Percentiles rank a stretch among this genome's conserved stretches.
phyloP scores from a whole-genome alignment of 2,329 filamentous ascomycete genomes.

The Cytospora piceicola region DNA sequence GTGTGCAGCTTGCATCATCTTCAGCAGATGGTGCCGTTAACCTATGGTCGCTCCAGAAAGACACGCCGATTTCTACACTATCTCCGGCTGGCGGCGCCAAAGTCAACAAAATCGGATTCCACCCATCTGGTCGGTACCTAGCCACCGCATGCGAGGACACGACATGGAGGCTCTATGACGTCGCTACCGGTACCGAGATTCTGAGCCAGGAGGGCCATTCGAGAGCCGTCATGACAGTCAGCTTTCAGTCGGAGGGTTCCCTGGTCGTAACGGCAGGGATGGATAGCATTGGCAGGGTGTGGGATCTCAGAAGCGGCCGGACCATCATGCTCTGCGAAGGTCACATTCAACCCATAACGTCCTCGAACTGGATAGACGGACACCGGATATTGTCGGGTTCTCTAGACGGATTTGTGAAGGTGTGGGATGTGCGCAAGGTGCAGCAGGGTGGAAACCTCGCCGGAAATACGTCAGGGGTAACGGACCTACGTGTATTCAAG shows the following conservation, averaged over 20 bases:
- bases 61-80: constrained; percentile 68
- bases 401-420: constrained; percentile 94
- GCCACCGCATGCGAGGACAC: constrained; percentile 95
- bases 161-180: constrained; percentile 95
- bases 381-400: constrained; percentile 92
- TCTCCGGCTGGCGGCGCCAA: constrained; percentile 53
- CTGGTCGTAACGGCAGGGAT: constrained; percentile 89
- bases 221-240: constrained; percentile 86
- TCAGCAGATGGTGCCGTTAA: constrained; percentile 87
- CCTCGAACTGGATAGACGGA: constrained; percentile 90
- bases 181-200: constrained; percentile 81
- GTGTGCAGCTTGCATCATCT: constrained; percentile 86
- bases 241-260: constrained; percentile 90
- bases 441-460: constrained; percentile 82
- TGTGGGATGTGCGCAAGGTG: constrained; percentile 95
- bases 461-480: constrained; percentile 88
- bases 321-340: constrained; percentile 96
- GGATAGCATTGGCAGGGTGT: constrained; percentile 92
- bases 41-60: constrained; percentile 86
- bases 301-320: constrained; percentile 89
- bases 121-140: constrained; percentile 86
- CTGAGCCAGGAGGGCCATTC: constrained; percentile 93
- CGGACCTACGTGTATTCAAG: constrained; percentile 92
- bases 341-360: constrained; percentile 92
- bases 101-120: constrained; percentile 91